Conservation (phyloP, 83 land plant genomes). For the Picea engelmannii region DNA sequence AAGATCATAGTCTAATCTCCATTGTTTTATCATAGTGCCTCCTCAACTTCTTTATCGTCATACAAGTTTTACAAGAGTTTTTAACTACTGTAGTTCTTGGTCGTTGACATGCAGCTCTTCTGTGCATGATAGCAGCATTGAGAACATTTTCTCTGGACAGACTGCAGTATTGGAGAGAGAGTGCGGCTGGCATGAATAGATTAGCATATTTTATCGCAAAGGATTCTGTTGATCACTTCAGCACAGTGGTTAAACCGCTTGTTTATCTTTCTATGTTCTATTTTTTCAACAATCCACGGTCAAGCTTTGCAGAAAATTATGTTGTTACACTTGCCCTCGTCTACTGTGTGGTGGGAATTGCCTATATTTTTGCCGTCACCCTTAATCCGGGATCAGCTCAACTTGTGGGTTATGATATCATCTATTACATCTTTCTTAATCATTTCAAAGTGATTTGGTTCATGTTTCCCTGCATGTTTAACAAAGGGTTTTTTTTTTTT, state of each 20-base stretch:
- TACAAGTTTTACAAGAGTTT: not conserved
- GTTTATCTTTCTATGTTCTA: slow-evolving; percentile 98
- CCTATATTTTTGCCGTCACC: slow-evolving; percentile 82
- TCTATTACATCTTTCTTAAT: not conserved
- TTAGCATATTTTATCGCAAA: slow-evolving; percentile 90
- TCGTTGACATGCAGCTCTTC: slow-evolving; percentile 66
- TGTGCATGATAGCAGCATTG: slow-evolving; percentile 91
- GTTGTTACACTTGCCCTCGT: slow-evolving; percentile 71
- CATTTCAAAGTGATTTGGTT: not conserved
- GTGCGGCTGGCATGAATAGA: slow-evolving; percentile 96
- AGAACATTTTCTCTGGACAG: slow-evolving; percentile 94
- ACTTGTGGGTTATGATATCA: slow-evolving; percentile 59
- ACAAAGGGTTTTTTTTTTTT: not conserved
- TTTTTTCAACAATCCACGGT: slow-evolving; percentile 94
- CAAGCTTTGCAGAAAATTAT: slow-evolving; percentile 76
- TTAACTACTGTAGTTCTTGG: not conserved
- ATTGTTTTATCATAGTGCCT: not conserved
- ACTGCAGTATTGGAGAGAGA: slow-evolving; percentile 94
- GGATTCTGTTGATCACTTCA: slow-evolving; percentile 89
- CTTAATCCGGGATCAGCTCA: slow-evolving; percentile 85
- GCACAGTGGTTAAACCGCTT: slow-evolving; percentile 80
- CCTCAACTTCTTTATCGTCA: no score
- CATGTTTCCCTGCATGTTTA: not conserved
- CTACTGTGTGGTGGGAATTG: slow-evolving; percentile 94
- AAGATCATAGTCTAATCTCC: not conserved